Percentiles rank a stretch among this genome's conserved stretches.
Conservation (phyloP, 2,329 filamentous ascomycete species). For the Pestalotiopsis sp. region DNA sequence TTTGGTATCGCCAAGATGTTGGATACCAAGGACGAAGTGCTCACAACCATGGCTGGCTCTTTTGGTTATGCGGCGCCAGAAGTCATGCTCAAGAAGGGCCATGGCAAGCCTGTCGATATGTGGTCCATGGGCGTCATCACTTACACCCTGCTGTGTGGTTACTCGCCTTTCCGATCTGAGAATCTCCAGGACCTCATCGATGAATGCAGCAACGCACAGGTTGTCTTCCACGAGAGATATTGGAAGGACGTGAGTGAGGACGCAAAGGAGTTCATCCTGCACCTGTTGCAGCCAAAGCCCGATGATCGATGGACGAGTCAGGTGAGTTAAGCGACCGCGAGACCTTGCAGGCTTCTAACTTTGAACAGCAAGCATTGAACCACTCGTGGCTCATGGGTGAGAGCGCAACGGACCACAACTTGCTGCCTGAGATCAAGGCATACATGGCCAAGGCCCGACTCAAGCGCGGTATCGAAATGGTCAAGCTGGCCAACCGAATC, state of each 20-base stretch:
- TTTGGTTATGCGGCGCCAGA: slow-evolving; percentile 98
- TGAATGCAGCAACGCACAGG: slow-evolving; percentile 81
- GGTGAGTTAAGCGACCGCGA: slow-evolving; percentile 47
- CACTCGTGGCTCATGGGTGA: slow-evolving; percentile 91
- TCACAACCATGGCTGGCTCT: slow-evolving; percentile 98
- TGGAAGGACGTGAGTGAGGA: slow-evolving; percentile 97
- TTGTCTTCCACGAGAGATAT: slow-evolving; percentile 96
- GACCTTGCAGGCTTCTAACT: not conserved
- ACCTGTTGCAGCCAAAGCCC: slow-evolving; percentile 78
- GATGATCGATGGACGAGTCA: slow-evolving; percentile 77
- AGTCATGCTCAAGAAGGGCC: slow-evolving; percentile 96
- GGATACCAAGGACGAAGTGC: slow-evolving; percentile 84
- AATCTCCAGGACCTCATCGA: slow-evolving; percentile 91
- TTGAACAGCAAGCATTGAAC: slow-evolving; percentile 68
- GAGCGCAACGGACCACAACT: slow-evolving; percentile 92
- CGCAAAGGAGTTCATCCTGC: slow-evolving; percentile 90
- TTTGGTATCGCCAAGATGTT: slow-evolving; percentile 99
- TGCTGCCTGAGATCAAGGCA: slow-evolving; percentile 94
- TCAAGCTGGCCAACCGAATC: slow-evolving; percentile 95
- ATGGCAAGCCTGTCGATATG: slow-evolving; percentile 98
- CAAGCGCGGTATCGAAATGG: slow-evolving; percentile 89
- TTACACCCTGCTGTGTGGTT: slow-evolving; percentile 96
- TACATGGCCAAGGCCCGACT: slow-evolving; percentile 92
- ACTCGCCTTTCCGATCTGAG: slow-evolving; percentile 96
- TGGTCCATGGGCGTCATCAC: slow-evolving; percentile 99